Conservation (phyloP, 768 basidiomycete species). For the Amanita rubescens region DNA sequence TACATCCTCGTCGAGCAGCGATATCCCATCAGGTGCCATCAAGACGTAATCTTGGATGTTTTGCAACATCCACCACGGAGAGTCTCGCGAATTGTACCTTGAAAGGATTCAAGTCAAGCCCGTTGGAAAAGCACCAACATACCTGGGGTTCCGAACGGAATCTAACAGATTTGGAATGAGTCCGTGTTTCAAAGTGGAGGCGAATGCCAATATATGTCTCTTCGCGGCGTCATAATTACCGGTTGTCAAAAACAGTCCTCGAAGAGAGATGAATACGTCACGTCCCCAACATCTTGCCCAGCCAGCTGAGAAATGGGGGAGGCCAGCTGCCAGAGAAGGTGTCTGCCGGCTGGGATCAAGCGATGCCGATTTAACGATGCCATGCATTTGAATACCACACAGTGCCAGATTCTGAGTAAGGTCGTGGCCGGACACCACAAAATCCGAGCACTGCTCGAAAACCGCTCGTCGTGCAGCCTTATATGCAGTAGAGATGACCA, state of each 20-base stretch:
- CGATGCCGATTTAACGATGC: slow-evolving; percentile 84
- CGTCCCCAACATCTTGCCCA: slow-evolving; percentile 99
- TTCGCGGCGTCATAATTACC: slow-evolving; percentile 83
- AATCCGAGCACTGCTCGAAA: slow-evolving; percentile 84
- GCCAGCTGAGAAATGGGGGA: slow-evolving; percentile 87
- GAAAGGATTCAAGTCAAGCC: background rate
- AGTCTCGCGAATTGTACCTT: slow-evolving; percentile 94
- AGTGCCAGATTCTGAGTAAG: slow-evolving; percentile 91
- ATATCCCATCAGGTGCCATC: slow-evolving; percentile 77
- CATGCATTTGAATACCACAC: slow-evolving; percentile 85
- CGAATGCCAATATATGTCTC: slow-evolving; percentile 88
- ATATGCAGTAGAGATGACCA: slow-evolving; percentile 86
- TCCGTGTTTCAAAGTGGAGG: slow-evolving; percentile 90
- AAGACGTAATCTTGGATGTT: slow-evolving; percentile 92
- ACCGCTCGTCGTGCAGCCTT: slow-evolving; percentile 80
- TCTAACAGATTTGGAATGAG: slow-evolving; percentile 95
- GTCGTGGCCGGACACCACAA: slow-evolving; percentile 74
- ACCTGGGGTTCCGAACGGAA: slow-evolving; percentile 80
- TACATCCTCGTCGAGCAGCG: slow-evolving; percentile 73
- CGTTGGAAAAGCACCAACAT: slow-evolving; percentile 13
- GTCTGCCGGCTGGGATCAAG: slow-evolving; percentile 63
- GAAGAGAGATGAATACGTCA: slow-evolving; percentile 87
- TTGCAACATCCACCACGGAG: slow-evolving; percentile 99
- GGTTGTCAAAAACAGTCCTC: slow-evolving; percentile 90
- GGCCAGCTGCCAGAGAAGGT: slow-evolving; percentile 86